Conservation (phyloP, 2,329 filamentous ascomycete species). For the Onygena corvina region DNA sequence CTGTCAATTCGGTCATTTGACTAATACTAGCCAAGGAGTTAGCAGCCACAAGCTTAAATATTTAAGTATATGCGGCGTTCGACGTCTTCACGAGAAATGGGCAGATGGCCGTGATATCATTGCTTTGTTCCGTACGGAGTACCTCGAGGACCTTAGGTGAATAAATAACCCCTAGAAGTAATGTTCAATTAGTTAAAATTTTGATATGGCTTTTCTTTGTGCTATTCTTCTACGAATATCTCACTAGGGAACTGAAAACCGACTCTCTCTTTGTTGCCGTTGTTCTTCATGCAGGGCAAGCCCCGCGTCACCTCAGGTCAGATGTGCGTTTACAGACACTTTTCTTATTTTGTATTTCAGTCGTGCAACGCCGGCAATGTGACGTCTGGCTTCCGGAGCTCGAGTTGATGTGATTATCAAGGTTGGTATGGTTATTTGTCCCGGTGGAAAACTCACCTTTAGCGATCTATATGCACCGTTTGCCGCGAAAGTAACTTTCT, state of each 20-base stretch:
- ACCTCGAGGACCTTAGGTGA: too few relatives aligned
- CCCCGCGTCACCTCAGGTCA: conserved; percentile 4
- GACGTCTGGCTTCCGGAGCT: conserved; percentile 1
- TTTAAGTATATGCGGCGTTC: not conserved
- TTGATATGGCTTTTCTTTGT: not conserved
- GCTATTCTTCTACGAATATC: not conserved
- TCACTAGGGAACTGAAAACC: not conserved
- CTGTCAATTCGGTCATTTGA: not conserved
- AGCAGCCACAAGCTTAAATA: not conserved
- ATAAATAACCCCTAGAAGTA: too few relatives aligned
- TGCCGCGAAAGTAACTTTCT: not conserved
- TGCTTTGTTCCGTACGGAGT: too few relatives aligned
- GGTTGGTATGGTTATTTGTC: not conserved
- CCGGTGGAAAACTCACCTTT: not conserved
- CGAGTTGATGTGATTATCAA: not conserved
- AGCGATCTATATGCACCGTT: too few relatives aligned
- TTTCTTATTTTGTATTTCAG: not conserved
- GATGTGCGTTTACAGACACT: conserved; percentile 2
- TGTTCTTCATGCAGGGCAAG: conserved; percentile 4
- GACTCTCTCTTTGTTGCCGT: not conserved
- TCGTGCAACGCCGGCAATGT: not conserved
- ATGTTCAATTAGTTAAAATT: not conserved
- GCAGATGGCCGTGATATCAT: not conserved
- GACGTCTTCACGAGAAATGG: too few relatives aligned
- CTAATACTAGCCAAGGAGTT: not conserved